Conservation (phyloP, 768 basidiomycete species). For the Boletellus sp. region DNA sequence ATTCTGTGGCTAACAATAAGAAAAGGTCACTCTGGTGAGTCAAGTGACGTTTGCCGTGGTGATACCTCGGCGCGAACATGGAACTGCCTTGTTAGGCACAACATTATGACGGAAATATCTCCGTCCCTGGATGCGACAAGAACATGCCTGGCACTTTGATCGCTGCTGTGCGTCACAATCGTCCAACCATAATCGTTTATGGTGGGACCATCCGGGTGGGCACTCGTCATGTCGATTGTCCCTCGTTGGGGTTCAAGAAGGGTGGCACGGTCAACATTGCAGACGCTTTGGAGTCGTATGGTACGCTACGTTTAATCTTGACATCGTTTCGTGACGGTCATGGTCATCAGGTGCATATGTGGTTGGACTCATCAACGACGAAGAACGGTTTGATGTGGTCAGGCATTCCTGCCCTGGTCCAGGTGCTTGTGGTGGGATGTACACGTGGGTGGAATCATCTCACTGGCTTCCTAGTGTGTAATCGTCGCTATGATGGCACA, state of each 20-base stretch:
- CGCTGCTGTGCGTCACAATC: constrained; percentile 81
- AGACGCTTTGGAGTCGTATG: constrained; percentile 83
- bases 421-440: constrained; percentile 88
- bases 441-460: constrained; percentile 47
- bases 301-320: constrained; percentile 31
- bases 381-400: constrained; percentile 80
- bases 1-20: constrained; percentile 6
- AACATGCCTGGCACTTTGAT: constrained; percentile 91
- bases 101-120: constrained; percentile 85
- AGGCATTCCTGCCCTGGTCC: constrained; percentile 82
- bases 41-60: not conserved
- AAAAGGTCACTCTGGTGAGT: constrained; percentile 55
- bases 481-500: constrained; percentile 17
- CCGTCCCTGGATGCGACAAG: constrained; percentile 87
- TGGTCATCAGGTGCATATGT: constrained; percentile 61
- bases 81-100: constrained; percentile 53
- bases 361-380: constrained; percentile 73
- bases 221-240: constrained; percentile 73
- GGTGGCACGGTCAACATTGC: constrained; percentile 84
- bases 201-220: constrained; percentile 83
- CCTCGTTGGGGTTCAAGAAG: constrained; percentile 67
- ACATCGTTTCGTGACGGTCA: not conserved
- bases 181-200: constrained; percentile 85
- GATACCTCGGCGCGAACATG: not conserved
- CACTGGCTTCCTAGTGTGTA: not conserved